Evolutionary conservation across 371 early-diverging fungal species (phyloP), one percentile per base, ranked within the genome.

Genomic region (Mortierella sp.): DNA sequence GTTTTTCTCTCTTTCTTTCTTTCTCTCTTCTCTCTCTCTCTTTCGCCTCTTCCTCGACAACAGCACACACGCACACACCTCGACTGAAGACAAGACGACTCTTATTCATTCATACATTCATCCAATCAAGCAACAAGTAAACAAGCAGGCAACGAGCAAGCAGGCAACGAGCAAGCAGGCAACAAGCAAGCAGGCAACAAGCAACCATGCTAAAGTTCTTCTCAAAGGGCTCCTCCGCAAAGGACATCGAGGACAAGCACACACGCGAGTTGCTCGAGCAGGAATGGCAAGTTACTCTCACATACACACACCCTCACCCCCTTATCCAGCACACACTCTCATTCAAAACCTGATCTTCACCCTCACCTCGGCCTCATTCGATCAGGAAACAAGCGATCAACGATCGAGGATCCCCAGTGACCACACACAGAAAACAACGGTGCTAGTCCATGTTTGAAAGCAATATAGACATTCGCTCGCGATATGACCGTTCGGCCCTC

Each of bases 161-260:
- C n/a, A n/a, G n/a, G 57, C 46, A 48, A 72, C 57, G 13, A 57
- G 57, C 4, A 40, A 53, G 13, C 43, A 40, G n/a, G n/a, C 53
- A 53, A 53, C 53, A 53, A 21, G 19, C 24, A 53, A 53, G 19
- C 24, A 53, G 19, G 19, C 53, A 53, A 24, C 53, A 24, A 53
- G 43, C 53, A 53, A 53, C 53, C 24, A 85, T 85, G 85, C 67
- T 85, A 69, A 85, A 85, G 76, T 85, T 85, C 50, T 81, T 85
- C 72, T 75, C 73, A 59, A 80, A 78, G 57, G 81, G 81, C 14
- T 75, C 24, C 76, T 81, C 81, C 2, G 76, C 76, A 57, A 85
- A 85, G 72, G 85, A 85, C 69, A 76, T 64, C 57, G 85, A 85
- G 57, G 85, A 85, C 40, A 85, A 81, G 61, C 85, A 85, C 73